These are phyloP conservation scores for Turnera subulata DNA, from an alignment of 345 rosid species.

Conservation along the genomic window DNA sequence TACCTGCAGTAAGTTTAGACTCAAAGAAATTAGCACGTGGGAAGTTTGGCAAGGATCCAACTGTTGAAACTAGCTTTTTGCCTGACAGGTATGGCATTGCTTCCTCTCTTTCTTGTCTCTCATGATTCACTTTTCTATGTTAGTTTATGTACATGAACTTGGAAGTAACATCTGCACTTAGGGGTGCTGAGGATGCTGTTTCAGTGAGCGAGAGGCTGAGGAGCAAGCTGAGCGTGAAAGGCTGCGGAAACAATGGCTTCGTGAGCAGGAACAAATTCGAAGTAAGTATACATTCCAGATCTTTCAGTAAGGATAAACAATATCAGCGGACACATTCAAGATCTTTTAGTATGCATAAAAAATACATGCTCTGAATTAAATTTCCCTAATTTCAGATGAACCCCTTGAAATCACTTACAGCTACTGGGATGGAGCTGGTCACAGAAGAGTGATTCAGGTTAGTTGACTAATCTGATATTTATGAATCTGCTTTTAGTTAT, in stretches of 20 bases:
- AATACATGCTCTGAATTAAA: constrained; percentile 8
- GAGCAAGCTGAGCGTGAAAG: constrained; percentile 99
- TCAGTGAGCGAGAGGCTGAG: constrained; percentile 99
- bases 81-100: constrained; percentile 79
- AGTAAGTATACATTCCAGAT: constrained; percentile 37
- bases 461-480: constrained; percentile 20
- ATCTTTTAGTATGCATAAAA: background rate
- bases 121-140: background rate
- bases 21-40: constrained; percentile 38
- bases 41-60: constrained; percentile 92
- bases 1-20: constrained; percentile 19
- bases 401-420: constrained; percentile 96
- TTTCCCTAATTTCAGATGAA: constrained; percentile 52
- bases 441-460: constrained; percentile 86
- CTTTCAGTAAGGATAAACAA: too few species aligned
- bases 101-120: constrained; percentile 12
- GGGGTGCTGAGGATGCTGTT: constrained; percentile 78
- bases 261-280: constrained; percentile 83
- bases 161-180: constrained; percentile 51
- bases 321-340: too few species aligned
- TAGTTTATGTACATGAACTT: constrained; percentile 14
- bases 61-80: constrained; percentile 91
- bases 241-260: constrained; percentile 81
- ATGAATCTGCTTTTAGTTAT: background rate
- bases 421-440: constrained; percentile 99